Evolutionary conservation across 2,329 filamentous ascomycete genomes (phyloP), one percentile per base, ranked within the genome.

Genomic region (Mycogone perniciosa): DNA sequence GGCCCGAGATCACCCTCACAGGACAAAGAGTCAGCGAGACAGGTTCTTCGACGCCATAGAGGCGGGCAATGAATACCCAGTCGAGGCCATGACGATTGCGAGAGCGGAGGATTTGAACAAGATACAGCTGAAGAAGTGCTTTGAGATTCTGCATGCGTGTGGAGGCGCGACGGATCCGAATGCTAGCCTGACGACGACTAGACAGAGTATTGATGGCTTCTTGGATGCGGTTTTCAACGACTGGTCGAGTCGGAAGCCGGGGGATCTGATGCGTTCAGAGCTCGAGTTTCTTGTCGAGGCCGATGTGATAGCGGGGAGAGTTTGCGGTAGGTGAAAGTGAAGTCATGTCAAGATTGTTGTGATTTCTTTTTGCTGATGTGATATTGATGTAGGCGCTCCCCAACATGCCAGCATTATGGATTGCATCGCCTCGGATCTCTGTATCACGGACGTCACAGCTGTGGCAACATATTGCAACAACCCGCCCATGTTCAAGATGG

Each of bases 61-160:
- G 35, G 42, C 50, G 2, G 63, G 58, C 1, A 49, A 59, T 7
- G 42, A 43, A 0, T 46, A 59, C 4, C 48, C 63, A 2, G 56
- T 54, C 11, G 40, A 30, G n/a, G 50, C 52, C 0, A 56, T 53
- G 13, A 38, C 54, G 13, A 65, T 67, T 31, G 33, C 13, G 6
- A 54, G 56, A 4, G 55, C 62, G 7, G 58, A 66, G 20, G 56
- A 62, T 30, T 58, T 67, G 9, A 62, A 57, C 5, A 57, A 62
- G 6, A n/a, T 49, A 0, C 57, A 67, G 40, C 48, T 67, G 20
- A 58, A 59, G n/a, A 55, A 56, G 37, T 65, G 60, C 35, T 67
- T 67, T 20, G 62, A 67, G 30, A 63, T 67, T 20, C 55, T 67
- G 4, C 63, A 67, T 29, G 65, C 63, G 0, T 67, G 65, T 8